Evolutionary conservation across 2,329 filamentous ascomycete genomes (phyloP).

Genomic region (Herpotrichia juniperi): DNA sequence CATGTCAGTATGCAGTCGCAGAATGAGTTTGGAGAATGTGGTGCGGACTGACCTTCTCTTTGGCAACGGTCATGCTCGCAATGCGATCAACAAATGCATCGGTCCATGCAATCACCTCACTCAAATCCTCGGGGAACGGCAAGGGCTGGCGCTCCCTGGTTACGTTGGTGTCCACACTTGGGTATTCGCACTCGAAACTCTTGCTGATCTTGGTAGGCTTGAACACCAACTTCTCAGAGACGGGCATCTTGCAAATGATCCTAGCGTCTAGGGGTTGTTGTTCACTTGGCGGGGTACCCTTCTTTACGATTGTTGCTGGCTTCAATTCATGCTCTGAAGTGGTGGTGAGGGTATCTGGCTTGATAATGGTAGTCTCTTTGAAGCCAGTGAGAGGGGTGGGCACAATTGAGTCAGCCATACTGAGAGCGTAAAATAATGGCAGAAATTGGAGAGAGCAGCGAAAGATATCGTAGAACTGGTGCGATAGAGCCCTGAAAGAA

Average conservation of each 20-base stretch:
- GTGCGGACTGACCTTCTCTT: background rate
- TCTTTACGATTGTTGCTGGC: background rate
- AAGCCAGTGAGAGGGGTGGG: no score
- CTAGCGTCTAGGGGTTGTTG: background rate
- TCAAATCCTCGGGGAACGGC: constrained; percentile 6
- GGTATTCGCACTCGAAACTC: constrained; percentile 9
- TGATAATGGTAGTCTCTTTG: background rate
- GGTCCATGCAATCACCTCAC: constrained; percentile 11
- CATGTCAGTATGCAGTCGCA: background rate
- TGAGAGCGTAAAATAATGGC: no score
- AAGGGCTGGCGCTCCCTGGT: constrained; percentile 3
- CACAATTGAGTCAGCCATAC: no score
- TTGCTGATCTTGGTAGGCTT: constrained; percentile 11
- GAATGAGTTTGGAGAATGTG: background rate
- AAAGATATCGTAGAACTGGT: no score
- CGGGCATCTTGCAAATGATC: background rate
- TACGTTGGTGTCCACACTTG: constrained; percentile 7
- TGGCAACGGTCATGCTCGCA: constrained; percentile 6
- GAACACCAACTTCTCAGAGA: background rate
- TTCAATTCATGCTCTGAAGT: background rate
- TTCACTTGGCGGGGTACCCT: background rate
- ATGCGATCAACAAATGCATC: constrained; percentile 14
- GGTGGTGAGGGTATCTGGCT: background rate
- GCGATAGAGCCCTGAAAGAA: no score
- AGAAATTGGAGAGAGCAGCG: no score